These are phyloP conservation scores for Hansfordia pulvinata DNA, from an alignment of 2,329 filamentous ascomycete genomes.

Conservation along the genomic window DNA sequence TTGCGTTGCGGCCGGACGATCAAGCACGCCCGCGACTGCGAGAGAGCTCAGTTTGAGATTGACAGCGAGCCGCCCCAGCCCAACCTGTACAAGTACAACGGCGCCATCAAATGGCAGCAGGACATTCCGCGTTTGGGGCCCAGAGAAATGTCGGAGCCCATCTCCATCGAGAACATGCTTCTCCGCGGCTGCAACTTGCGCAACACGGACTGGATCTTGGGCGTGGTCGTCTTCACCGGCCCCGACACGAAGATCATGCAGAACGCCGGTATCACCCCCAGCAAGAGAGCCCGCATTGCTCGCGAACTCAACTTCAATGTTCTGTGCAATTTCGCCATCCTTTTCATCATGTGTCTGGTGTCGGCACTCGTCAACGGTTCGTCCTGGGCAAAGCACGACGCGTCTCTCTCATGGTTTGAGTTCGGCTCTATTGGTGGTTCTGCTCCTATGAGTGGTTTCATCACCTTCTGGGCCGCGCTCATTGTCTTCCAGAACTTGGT, in stretches of 20 bases:
- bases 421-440: constrained; percentile 68
- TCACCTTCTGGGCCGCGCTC: constrained; percentile 91
- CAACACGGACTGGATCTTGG: constrained; percentile 93
- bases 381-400: constrained; percentile 62
- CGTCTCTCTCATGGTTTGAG: constrained; percentile 72
- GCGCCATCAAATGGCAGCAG: constrained; percentile 78
- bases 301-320: constrained; percentile 96
- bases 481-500: constrained; percentile 98
- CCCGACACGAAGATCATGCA: constrained; percentile 99
- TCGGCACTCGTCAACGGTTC: constrained; percentile 75
- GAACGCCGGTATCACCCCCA: constrained; percentile 90
- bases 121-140: constrained; percentile 46
- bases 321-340: constrained; percentile 85
- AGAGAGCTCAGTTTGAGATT: constrained; percentile 73
- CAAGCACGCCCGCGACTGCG: constrained; percentile 84
- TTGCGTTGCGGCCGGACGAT: constrained; percentile 73
- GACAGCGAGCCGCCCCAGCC: constrained; percentile 86
- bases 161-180: constrained; percentile 89
- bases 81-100: constrained; percentile 92
- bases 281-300: constrained; percentile 81
- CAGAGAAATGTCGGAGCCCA: constrained; percentile 77
- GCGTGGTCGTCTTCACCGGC: constrained; percentile 86
- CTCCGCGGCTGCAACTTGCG: constrained; percentile 85
- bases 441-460: constrained; percentile 72
- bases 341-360: constrained; percentile 80